These are phyloP conservation scores for Taphrina flavorubra DNA, from an alignment of 1,139 yeast genomes.

Conservation along the genomic window DNA sequence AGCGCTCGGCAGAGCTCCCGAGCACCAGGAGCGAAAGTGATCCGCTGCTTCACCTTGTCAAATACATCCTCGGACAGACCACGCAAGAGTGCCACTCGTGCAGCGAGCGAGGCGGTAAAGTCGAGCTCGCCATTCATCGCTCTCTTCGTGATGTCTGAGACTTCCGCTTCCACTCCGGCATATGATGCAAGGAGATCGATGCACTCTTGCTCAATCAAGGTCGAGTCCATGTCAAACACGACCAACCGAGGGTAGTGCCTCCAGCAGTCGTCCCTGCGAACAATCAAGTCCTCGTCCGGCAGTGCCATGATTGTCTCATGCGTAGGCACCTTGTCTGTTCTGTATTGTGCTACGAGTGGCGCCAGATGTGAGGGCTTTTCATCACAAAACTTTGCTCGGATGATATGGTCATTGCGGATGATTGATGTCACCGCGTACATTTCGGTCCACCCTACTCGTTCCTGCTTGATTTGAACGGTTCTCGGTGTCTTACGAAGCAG, in stretches of 20 bases:
- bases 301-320: constrained; percentile 2
- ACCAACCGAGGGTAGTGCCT: constrained; percentile 58
- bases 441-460: background rate
- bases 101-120: constrained; percentile 77
- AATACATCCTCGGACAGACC: constrained; percentile 83
- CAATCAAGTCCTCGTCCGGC: constrained; percentile 28
- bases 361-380: constrained; percentile 7
- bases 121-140: constrained; percentile 99
- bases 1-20: constrained; percentile 68
- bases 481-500: background rate
- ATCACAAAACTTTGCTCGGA: constrained; percentile 8
- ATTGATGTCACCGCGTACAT: constrained; percentile 38
- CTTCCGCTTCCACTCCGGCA: constrained; percentile 77
- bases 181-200: constrained; percentile 91
- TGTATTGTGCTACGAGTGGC: constrained; percentile 26
- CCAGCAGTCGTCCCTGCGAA: constrained; percentile 35
- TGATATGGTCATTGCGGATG: background rate
- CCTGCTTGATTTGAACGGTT: too few relatives aligned
- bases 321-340: constrained; percentile 21
- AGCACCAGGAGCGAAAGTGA: constrained; percentile 83
- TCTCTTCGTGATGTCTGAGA: constrained; percentile 77
- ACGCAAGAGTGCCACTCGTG: constrained; percentile 74
- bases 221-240: constrained; percentile 98
- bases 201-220: constrained; percentile 93
- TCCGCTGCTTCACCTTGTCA: constrained; percentile 73